phyloP scores from a whole-genome alignment of 441 rosid species.

The Macaranga tanarius region DNA sequence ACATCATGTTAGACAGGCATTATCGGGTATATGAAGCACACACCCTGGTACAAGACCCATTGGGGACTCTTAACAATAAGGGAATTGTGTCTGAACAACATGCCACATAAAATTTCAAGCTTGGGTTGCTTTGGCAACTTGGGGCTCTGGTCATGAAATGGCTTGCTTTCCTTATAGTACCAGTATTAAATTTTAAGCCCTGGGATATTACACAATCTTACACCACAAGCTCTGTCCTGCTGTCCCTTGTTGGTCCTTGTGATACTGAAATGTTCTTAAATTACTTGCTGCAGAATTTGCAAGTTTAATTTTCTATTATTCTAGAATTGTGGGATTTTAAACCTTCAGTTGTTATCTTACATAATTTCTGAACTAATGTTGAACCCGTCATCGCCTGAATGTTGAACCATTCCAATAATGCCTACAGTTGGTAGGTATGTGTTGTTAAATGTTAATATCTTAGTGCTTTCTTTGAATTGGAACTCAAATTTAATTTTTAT shows the following conservation, averaged over 20 bases:
- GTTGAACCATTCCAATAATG: not conserved
- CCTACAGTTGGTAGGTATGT: too few species aligned
- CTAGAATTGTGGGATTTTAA: not conserved
- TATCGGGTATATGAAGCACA: constrained; percentile 2
- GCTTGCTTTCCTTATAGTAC: not conserved
- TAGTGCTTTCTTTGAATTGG: not conserved
- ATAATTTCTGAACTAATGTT: not conserved
- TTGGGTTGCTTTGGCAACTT: not conserved
- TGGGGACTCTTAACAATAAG: not conserved
- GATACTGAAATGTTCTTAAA: not conserved
- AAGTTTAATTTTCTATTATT: not conserved
- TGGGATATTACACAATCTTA: not conserved
- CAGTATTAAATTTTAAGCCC: not conserved
- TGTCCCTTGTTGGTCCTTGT: not conserved
- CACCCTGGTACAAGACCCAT: not conserved
- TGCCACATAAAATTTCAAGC: not conserved
- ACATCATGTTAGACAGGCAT: not conserved
- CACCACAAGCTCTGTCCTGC: too few species aligned
- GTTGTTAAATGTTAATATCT: too few species aligned
- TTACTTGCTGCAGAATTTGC: not conserved
- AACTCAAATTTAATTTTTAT: not conserved
- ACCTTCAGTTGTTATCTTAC: not conserved
- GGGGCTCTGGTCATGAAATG: not conserved
- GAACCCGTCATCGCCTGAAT: not conserved
- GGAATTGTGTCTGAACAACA: too few species aligned